Conservation (phyloP, 148 eudicot genomes). For the Nepenthes gracilis region DNA sequence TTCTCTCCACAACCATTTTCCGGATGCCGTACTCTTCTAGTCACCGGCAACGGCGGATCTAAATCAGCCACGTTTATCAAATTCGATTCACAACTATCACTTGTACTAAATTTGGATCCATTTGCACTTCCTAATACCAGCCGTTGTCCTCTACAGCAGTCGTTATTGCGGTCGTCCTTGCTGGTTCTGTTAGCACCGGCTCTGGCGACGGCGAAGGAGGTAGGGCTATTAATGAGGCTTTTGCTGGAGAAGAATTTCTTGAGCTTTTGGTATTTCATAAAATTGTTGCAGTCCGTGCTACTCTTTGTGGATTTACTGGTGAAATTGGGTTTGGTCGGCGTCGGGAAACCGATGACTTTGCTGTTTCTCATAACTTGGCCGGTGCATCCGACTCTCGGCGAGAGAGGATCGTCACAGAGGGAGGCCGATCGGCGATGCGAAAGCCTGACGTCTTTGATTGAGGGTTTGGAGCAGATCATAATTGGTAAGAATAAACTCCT, state of each 20-base stretch:
- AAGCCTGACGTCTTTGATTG: conserved; percentile 33
- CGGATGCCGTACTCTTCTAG: conserved; percentile 12
- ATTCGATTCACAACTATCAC: background rate
- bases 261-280: conserved; percentile 16
- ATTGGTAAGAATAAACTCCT: conserved; percentile 41
- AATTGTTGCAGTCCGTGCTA: background rate
- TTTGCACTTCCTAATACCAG: too few relatives aligned
- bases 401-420: conserved; percentile 31
- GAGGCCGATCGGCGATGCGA: conserved; percentile 10
- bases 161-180: too few relatives aligned
- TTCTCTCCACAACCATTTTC: conserved; percentile 9
- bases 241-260: conserved; percentile 2
- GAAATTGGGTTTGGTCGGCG: conserved; percentile 9
- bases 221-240: too few relatives aligned
- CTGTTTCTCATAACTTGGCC: conserved; percentile 60
- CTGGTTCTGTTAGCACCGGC: too few relatives aligned
- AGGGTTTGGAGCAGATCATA: conserved; percentile 49
- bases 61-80: conserved; percentile 31
- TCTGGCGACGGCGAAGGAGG: too few relatives aligned
- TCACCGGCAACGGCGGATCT: conserved; percentile 83
- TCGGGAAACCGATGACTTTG: conserved; percentile 27
- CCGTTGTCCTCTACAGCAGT: too few relatives aligned
- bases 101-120: too few relatives aligned
- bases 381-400: conserved; percentile 64
- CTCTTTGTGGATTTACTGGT: conserved; percentile 3